Base-by-base conservation (phyloP, 2,329 filamentous ascomycete species). In the Fusarium xyrophilum region DNA sequence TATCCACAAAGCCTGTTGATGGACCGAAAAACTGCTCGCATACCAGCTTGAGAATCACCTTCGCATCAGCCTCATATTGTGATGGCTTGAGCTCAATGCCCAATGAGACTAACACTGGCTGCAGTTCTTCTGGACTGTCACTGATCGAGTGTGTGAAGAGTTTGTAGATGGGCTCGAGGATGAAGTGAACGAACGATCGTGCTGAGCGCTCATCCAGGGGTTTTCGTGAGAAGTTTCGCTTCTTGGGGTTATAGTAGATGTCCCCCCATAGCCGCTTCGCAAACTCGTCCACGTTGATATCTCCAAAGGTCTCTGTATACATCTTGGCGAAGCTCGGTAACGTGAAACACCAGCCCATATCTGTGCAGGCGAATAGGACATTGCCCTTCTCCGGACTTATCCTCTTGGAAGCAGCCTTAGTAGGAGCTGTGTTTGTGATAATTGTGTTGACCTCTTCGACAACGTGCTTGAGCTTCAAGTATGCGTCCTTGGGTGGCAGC, bases 401-500 rank as follows among this genome's bases (percentile, higher is more conserved):
- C 68, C 96, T 88, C 79, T 88, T 89, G 65, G 86, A 88, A 74
- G 93, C 92, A 30, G 94, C 93, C 72, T 88, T 88, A 4, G 93
- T 91, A 7, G 96, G 95, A 30, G 93, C 84, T 6, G 92, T 91
- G 76, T 92, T 93, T 76, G 97, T 93, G 74, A 99, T 98, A 71
- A 96, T 84, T 2, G 93, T 97, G 80, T 99, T 99, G 79, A 99
- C 94, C 79, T 98, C 93, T 79, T 99, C 96, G 55, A 99, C 89
- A n/a, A 97, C 93, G 78, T 98, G 94, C 81, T 97, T 98, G 56
- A 99, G 84, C 84, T 99, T 99, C 85, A 97, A 98, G 82, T 99
- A 99, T 15, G 96, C 96, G 77, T 99, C 96, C 69, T 90, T 93
- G 4, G 96, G 96, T 4, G 96, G 96, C 17, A 99, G 85, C 78